Percentiles rank a stretch among this genome's conserved stretches.
Evolutionary conservation across 768 basidiomycete genomes (phyloP).

Genomic region (Hygrophorus russula): DNA sequence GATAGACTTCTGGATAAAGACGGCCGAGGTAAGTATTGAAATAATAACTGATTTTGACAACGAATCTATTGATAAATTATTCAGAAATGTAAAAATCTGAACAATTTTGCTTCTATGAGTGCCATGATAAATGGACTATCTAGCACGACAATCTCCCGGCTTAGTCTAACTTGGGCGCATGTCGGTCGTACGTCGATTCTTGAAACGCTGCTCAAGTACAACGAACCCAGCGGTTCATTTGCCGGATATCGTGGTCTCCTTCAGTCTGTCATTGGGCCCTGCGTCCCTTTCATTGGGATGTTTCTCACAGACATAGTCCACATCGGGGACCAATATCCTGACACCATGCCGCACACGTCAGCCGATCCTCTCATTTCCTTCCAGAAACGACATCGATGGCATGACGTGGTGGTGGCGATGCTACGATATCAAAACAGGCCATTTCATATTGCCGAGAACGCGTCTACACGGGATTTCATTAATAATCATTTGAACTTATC

Average conservation of each 20-base stretch:
- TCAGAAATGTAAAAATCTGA: constrained; percentile 53
- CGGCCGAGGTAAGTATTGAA: constrained; percentile 50
- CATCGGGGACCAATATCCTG: constrained; percentile 38
- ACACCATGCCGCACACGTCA: constrained; percentile 15
- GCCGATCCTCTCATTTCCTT: constrained; percentile 30
- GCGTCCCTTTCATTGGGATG: constrained; percentile 59
- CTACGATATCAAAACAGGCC: constrained; percentile 43
- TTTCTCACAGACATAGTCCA: constrained; percentile 51
- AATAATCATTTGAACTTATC: constrained; percentile 30
- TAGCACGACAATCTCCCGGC: constrained; percentile 41
- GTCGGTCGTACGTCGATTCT: constrained; percentile 38
- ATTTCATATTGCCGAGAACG: constrained; percentile 38
- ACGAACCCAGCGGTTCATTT: constrained; percentile 50
- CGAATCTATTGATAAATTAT: not conserved
- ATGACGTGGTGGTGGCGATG: constrained; percentile 41
- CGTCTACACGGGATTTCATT: constrained; percentile 36
- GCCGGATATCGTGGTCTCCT: constrained; percentile 41
- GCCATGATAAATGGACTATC: constrained; percentile 55
- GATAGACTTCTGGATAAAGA: constrained; percentile 67
- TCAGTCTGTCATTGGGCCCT: constrained; percentile 39
- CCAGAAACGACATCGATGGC: constrained; percentile 43
- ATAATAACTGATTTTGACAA: not conserved
- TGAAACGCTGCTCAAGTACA: constrained; percentile 40
- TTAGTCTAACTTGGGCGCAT: constrained; percentile 60
- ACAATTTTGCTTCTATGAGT: constrained; percentile 60